Percentiles rank a stretch among this genome's conserved stretches.
phyloP scores from a whole-genome alignment of 768 basidiomycete species.

The Ramaria rubella region DNA sequence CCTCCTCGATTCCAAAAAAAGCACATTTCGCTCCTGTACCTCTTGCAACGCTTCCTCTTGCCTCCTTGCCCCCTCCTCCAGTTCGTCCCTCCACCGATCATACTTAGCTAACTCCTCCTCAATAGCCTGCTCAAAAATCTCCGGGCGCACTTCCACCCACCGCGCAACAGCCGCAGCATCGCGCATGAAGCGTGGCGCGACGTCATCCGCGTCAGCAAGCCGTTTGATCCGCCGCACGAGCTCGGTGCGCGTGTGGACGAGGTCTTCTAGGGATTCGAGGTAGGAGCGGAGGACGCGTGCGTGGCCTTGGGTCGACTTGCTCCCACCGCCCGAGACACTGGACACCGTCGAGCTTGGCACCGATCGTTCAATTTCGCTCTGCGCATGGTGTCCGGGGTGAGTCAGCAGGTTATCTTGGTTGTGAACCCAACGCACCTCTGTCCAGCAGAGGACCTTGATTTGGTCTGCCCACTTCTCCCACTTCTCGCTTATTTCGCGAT shows the following conservation, averaged over 20 bases:
- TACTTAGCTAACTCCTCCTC: constrained; percentile 79
- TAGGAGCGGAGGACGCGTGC: constrained; percentile 65
- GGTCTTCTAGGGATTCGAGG: constrained; percentile 74
- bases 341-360: constrained; percentile 60
- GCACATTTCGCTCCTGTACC: constrained; percentile 68
- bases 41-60: constrained; percentile 61
- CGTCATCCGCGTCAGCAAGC: constrained; percentile 63
- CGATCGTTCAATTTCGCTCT: constrained; percentile 61
- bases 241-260: constrained; percentile 53
- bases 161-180: constrained; percentile 61
- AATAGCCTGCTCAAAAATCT: constrained; percentile 81
- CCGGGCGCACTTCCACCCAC: constrained; percentile 66
- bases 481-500: constrained; percentile 69
- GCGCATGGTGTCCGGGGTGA: not conserved
- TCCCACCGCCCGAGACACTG: constrained; percentile 18
- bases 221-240: constrained; percentile 59
- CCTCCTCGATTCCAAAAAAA: constrained; percentile 69
- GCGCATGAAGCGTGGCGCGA: constrained; percentile 57
- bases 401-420: not conserved
- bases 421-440: constrained; percentile 36
- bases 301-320: constrained; percentile 46
- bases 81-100: constrained; percentile 49
- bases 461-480: constrained; percentile 84
- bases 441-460: constrained; percentile 65
- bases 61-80: constrained; percentile 54